These are phyloP conservation scores for Triticum aestivum DNA, from an alignment of 176 grass and related monocot species.

Conservation along the genomic window DNA sequence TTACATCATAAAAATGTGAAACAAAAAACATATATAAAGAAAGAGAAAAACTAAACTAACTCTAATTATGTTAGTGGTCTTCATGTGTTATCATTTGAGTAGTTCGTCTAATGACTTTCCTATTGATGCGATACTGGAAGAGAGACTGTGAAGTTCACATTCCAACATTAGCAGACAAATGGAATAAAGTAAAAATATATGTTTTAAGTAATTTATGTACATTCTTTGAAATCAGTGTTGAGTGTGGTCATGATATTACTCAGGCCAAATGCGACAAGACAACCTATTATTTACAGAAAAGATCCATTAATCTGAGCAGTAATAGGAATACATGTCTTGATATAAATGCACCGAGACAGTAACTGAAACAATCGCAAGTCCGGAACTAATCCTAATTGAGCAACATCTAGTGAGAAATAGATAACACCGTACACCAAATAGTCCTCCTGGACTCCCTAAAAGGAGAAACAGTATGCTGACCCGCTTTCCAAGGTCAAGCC, in stretches of 20 bases:
- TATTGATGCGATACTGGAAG: constrained; percentile 1
- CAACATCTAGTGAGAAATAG: neutral
- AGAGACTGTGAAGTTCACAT: constrained; percentile 1
- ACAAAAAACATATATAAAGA: constrained; percentile 13
- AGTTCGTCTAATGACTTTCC: constrained; percentile 4
- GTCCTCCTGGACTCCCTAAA: neutral
- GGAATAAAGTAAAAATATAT: neutral
- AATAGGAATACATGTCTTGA: neutral
- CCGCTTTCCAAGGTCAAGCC: neutral
- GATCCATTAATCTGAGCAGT: neutral
- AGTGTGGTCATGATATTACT: neutral
- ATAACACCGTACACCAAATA: neutral
- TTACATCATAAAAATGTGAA: constrained; percentile 4
- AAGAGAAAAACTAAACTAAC: neutral
- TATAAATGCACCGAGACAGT: neutral
- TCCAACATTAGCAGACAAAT: neutral
- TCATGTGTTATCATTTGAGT: constrained; percentile 22
- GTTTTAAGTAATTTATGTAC: neutral
- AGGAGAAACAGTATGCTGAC: constrained; percentile 4
- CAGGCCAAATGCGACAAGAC: neutral
- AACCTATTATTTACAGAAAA: neutral
- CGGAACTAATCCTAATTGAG: constrained; percentile 2
- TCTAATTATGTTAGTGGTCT: neutral
- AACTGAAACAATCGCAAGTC: neutral
- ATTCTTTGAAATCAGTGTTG: neutral